phyloP scores from a whole-genome alignment of 2,329 filamentous ascomycete species.

The Anthostomella pinea region DNA sequence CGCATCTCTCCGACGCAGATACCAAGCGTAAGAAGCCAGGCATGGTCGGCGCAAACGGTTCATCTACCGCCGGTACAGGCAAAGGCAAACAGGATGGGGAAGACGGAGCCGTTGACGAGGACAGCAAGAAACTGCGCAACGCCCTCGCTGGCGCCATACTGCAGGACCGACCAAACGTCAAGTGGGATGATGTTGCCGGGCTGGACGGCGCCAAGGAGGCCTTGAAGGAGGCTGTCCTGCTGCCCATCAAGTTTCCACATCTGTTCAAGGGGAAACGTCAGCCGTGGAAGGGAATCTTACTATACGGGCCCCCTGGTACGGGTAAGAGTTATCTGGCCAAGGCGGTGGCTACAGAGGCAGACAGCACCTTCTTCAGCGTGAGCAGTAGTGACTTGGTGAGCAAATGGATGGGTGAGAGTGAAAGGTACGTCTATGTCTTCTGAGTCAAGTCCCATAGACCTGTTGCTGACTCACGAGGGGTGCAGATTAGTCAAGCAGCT shows the following conservation, averaged over 20 bases:
- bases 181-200: conserved; percentile 97
- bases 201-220: conserved; percentile 94
- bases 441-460: not conserved
- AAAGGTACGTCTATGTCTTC: conserved; percentile 60
- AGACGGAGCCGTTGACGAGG: conserved; percentile 71
- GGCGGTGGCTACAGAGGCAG: conserved; percentile 95
- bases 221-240: conserved; percentile 92
- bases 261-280: conserved; percentile 94
- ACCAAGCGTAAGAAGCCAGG: conserved; percentile 67
- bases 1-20: conserved; percentile 76
- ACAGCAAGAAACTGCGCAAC: conserved; percentile 90
- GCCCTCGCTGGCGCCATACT: conserved; percentile 90
- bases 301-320: conserved; percentile 94
- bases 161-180: conserved; percentile 91
- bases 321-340: conserved; percentile 98
- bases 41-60: conserved; percentile 70
- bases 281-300: conserved; percentile 95
- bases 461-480: conserved; percentile 11
- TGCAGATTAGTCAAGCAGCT: conserved; percentile 87
- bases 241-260: conserved; percentile 98
- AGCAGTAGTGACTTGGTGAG: conserved; percentile 95
- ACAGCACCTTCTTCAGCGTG: conserved; percentile 98
- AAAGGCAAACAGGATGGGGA: conserved; percentile 53
- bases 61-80: conserved; percentile 59
- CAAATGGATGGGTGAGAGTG: conserved; percentile 99